These are phyloP conservation scores for Spiraea crenata DNA, from an alignment of 331 rosid genomes.

Conservation along the genomic window DNA sequence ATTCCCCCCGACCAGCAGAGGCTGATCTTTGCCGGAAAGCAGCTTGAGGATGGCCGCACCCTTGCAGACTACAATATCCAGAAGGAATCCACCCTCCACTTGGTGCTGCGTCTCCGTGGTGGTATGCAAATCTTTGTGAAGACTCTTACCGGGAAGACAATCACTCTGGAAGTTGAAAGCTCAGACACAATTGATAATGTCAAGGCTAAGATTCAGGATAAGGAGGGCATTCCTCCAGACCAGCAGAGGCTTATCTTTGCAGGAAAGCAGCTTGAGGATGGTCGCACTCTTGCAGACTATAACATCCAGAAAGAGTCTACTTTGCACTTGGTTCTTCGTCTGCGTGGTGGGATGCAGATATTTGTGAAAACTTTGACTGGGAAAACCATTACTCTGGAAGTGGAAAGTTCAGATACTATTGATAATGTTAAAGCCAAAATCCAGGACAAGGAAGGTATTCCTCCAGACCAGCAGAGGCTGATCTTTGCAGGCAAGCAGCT, in stretches of 20 bases:
- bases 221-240: conserved; percentile 14
- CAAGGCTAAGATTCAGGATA: conserved; percentile 17
- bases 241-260: conserved; percentile 17
- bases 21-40: conserved; percentile 17
- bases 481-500: conserved; percentile 10
- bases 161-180: conserved; percentile 21
- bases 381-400: conserved; percentile 7
- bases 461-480: conserved; percentile 9
- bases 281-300: conserved; percentile 6
- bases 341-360: conserved; percentile 17
- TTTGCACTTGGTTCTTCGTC: conserved; percentile 1
- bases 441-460: conserved; percentile 12
- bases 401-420: not conserved
- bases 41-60: conserved; percentile 18
- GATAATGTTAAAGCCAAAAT: conserved; percentile 3
- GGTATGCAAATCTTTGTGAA: conserved; percentile 18
- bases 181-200: conserved; percentile 17
- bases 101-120: conserved; percentile 15
- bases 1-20: conserved; percentile 25
- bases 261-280: conserved; percentile 15
- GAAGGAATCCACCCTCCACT: conserved; percentile 12
- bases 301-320: conserved; percentile 12
- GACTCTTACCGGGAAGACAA: conserved; percentile 11
- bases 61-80: conserved; percentile 19
- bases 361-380: conserved; percentile 2